Evolutionary conservation across 1,139 yeast species (phyloP).

Genomic region (Geotrichum candidum): DNA sequence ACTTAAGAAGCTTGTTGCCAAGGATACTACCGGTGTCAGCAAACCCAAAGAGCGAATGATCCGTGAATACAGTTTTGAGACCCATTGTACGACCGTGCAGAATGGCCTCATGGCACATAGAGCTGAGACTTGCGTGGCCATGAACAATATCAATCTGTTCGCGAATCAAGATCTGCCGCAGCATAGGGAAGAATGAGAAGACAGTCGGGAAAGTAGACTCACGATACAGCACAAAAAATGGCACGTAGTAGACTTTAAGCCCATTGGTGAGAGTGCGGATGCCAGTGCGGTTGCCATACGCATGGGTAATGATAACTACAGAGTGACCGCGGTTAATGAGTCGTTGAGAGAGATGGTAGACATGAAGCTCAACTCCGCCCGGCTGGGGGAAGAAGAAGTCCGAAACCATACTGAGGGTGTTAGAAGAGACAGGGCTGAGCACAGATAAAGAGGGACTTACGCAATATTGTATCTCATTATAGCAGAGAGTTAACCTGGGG

Average conservation of each 20-base stretch:
- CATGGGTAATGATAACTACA: conserved; percentile 85
- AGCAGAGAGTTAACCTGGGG: neutral
- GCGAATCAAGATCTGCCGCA: conserved; percentile 77
- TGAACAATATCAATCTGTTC: conserved; percentile 86
- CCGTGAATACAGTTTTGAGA: conserved; percentile 82
- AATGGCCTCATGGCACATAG: conserved; percentile 83
- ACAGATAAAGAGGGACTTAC: conserved; percentile 30
- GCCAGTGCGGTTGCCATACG: conserved; percentile 77
- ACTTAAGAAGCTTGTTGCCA: conserved; percentile 80
- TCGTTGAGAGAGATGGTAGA: conserved; percentile 75
- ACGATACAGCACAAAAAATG: conserved; percentile 70
- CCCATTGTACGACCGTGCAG: conserved; percentile 94
- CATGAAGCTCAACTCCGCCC: conserved; percentile 96
- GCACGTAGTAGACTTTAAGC: conserved; percentile 85
- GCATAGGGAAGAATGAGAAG: conserved; percentile 77
- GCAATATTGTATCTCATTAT: conserved; percentile 41
- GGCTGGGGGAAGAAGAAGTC: conserved; percentile 98
- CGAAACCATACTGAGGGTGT: conserved; percentile 57
- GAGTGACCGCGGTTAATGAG: conserved; percentile 82
- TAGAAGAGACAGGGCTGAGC: neutral
- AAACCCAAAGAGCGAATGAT: conserved; percentile 92
- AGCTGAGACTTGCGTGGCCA: conserved; percentile 88
- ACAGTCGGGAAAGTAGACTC: conserved; percentile 87
- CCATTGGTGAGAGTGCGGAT: conserved; percentile 82
- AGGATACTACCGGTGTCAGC: conserved; percentile 77